phyloP scores from a whole-genome alignment of 2,329 filamentous ascomycete genomes.

The Fusarium annulatum region DNA sequence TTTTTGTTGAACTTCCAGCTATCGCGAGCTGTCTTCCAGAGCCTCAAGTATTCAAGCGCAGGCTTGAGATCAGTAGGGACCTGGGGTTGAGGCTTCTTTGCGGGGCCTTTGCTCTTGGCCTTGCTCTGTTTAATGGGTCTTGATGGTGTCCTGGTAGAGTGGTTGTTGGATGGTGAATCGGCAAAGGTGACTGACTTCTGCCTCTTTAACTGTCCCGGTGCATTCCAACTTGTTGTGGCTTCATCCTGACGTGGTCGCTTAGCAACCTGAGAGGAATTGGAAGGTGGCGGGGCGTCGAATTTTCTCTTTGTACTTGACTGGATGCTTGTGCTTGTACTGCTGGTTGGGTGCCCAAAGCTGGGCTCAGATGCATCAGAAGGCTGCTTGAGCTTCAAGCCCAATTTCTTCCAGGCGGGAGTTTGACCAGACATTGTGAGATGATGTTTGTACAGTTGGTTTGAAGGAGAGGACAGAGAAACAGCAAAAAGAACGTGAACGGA shows the following conservation, averaged over 20 bases:
- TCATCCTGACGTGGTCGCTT: slow-evolving; percentile 52
- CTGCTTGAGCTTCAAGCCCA: slow-evolving; percentile 71
- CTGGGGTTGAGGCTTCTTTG: slow-evolving; percentile 54
- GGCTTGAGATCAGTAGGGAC: slow-evolving; percentile 63
- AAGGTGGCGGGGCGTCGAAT: slow-evolving; percentile 50
- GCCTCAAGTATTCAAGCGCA: slow-evolving; percentile 79
- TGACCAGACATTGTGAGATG: slow-evolving; percentile 57
- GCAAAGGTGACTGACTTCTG: slow-evolving; percentile 64
- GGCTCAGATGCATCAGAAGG: slow-evolving; percentile 48
- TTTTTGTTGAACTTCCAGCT: slow-evolving; percentile 98
- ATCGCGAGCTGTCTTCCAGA: slow-evolving; percentile 76
- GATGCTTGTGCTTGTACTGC: slow-evolving; percentile 46
- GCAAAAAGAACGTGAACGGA: background rate
- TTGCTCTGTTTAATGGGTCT: slow-evolving; percentile 49
- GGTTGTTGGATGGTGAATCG: slow-evolving; percentile 50
- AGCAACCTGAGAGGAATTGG: slow-evolving; percentile 46
- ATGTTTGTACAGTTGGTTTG: slow-evolving; percentile 11
- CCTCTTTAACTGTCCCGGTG: slow-evolving; percentile 49
- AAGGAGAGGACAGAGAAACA: background rate
- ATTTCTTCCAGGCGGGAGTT: slow-evolving; percentile 70
- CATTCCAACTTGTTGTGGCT: slow-evolving; percentile 40
- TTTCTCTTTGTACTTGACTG: slow-evolving; percentile 54
- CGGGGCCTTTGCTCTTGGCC: slow-evolving; percentile 50
- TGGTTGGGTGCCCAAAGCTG: slow-evolving; percentile 53
- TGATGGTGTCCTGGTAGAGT: slow-evolving; percentile 47